Conservation (phyloP, 2,329 filamentous ascomycete genomes). For the Coleophoma cylindrospora region DNA sequence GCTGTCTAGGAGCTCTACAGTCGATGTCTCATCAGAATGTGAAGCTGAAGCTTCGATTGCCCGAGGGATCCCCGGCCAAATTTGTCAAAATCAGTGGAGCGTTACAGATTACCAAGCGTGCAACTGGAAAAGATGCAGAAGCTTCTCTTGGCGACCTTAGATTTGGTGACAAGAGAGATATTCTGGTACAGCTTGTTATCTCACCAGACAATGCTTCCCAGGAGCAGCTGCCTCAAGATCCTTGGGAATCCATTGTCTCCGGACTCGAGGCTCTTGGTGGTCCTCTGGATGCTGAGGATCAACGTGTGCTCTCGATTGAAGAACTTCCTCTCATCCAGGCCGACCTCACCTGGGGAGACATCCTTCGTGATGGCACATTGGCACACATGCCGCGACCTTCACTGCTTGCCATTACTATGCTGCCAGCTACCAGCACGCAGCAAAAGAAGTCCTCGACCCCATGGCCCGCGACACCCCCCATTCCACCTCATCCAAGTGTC, state of each 20-base stretch:
- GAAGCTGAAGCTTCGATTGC: constrained; percentile 87
- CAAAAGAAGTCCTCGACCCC: constrained; percentile 53
- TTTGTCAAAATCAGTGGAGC: constrained; percentile 98
- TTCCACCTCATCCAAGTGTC: constrained; percentile 90
- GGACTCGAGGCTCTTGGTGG: constrained; percentile 90
- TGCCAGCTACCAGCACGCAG: constrained; percentile 57
- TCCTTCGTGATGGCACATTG: constrained; percentile 80
- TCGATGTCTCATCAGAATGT: constrained; percentile 97
- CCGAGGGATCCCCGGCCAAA: constrained; percentile 94
- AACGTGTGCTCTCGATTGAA: constrained; percentile 79
- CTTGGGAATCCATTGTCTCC: constrained; percentile 96
- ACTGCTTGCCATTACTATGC: constrained; percentile 90
- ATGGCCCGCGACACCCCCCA: constrained; percentile 67
- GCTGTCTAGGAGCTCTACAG: constrained; percentile 87
- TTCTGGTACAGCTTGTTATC: constrained; percentile 91
- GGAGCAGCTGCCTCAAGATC: constrained; percentile 84
- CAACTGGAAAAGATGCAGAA: constrained; percentile 90
- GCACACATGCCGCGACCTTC: constrained; percentile 86
- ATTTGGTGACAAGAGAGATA: constrained; percentile 91
- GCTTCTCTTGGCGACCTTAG: constrained; percentile 85
- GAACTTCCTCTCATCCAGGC: constrained; percentile 94
- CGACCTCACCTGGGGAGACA: constrained; percentile 88
- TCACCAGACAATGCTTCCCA: constrained; percentile 74
- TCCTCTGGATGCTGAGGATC: constrained; percentile 78
- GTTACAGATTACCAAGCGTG: constrained; percentile 92